Evolutionary conservation across 164 flowering plant genomes (phyloP), one percentile per base, ranked within the genome.

Genomic region (Vitis labrusca): DNA sequence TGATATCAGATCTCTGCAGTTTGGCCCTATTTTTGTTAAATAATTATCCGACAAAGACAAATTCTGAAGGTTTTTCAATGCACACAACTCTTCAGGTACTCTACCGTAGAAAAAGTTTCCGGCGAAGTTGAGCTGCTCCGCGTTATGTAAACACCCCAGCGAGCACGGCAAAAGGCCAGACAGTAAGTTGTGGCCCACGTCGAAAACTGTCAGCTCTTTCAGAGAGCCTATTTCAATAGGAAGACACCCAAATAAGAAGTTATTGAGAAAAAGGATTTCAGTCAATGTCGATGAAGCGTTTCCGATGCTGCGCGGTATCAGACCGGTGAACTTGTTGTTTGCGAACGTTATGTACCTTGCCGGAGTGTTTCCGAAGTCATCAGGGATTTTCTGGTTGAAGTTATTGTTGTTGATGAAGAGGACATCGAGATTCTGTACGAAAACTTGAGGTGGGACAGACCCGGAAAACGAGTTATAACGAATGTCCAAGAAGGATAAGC

Each of bases 381-480:
- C 53, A 0, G 85, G 85, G 14, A 82, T 64, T 3, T 9, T 65
- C 37, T 63, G 73, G 15, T 19, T 59, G 69, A 82, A 79, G 10
- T 77, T 68, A 74, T 82, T 82, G 77, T 82, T 79, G 70, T 82
- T 82, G n/a, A 82, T 32, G 70, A 79, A 82, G 15, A 79, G 68
- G 1, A 70, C 65, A 52, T 71, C 76, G 6, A 82, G 73, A 8
- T 11, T 9, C 30, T n/a, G 69, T 9, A 12, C 53, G 71, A 79
- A 82, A 11, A 82, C n/a, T 10, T 73, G 68, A 1, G 73, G 71
- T 1, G 85, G 85, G 0, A 82, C 67, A 1, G 73, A 2, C 8
- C 85, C 85, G 1, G 71, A 9, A 29, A 79, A 79, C 19, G 27
- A 29, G 47, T 82, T 82, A 65, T 59, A 82, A 2, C 85, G 65